Conservation (phyloP, 2,329 filamentous ascomycete species). For the Chaetomium globosum region DNA sequence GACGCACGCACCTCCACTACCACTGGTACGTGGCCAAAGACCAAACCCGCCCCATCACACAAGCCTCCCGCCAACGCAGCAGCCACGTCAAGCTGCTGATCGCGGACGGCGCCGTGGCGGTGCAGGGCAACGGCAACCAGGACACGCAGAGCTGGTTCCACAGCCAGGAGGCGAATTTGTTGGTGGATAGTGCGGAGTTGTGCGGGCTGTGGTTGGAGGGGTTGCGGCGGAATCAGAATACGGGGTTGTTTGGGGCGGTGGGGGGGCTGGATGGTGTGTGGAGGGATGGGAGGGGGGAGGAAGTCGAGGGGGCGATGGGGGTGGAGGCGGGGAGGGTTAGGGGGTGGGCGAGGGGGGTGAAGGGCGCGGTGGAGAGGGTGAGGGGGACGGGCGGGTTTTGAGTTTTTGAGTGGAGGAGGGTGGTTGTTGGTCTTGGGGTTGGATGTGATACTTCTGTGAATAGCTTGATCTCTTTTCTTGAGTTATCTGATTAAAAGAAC, state of each 20-base stretch:
- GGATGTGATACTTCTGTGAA: too few relatives aligned
- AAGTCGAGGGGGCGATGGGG: constrained; percentile 55
- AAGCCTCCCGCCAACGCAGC: constrained; percentile 64
- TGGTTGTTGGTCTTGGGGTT: background rate
- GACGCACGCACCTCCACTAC: constrained; percentile 58
- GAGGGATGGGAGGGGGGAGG: constrained; percentile 56
- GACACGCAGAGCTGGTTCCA: constrained; percentile 82
- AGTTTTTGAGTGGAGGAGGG: too few relatives aligned
- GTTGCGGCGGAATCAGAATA: constrained; percentile 62
- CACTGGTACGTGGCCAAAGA: constrained; percentile 76
- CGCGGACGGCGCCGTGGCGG: constrained; percentile 67
- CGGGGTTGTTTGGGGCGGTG: constrained; percentile 59
- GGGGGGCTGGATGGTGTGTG: constrained; percentile 61
- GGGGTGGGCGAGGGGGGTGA: constrained; percentile 59
- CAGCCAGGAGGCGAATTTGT: constrained; percentile 74
- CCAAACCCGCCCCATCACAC: constrained; percentile 67
- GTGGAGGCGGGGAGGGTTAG: constrained; percentile 57
- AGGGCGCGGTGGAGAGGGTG: constrained; percentile 45
- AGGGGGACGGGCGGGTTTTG: constrained; percentile 25
- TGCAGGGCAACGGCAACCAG: constrained; percentile 77
- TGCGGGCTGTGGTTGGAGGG: constrained; percentile 65
- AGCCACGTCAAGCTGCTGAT: constrained; percentile 81
- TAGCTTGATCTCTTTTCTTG: too few relatives aligned
- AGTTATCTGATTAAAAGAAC: too few relatives aligned
- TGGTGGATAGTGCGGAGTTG: constrained; percentile 66